Conservation (phyloP, 2,329 filamentous ascomycete genomes). For the Ceratocystis eucalypticola region DNA sequence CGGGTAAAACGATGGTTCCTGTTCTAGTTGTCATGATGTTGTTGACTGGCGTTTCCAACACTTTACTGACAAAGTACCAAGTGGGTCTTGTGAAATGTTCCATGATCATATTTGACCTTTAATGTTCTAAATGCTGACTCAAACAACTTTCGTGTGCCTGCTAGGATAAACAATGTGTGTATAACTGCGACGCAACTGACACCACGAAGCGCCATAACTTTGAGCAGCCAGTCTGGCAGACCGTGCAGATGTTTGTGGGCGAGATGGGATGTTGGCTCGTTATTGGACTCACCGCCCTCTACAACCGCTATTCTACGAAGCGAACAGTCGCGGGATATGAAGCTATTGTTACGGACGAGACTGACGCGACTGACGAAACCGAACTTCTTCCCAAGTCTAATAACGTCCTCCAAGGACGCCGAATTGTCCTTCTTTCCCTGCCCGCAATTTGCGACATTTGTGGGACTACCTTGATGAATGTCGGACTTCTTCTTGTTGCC, state of each 20-base stretch:
- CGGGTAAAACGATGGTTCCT: slow-evolving; percentile 57
- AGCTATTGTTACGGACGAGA: slow-evolving; percentile 40
- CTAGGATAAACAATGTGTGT: slow-evolving; percentile 91
- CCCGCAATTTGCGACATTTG: slow-evolving; percentile 89
- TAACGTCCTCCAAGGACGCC: slow-evolving; percentile 55
- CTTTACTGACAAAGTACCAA: slow-evolving; percentile 91
- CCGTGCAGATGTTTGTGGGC: slow-evolving; percentile 94
- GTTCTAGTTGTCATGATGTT: slow-evolving; percentile 94
- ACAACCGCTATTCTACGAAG: slow-evolving; percentile 40
- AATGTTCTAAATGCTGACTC: neutral
- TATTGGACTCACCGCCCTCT: slow-evolving; percentile 55
- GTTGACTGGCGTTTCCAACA: slow-evolving; percentile 91
- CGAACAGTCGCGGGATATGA: slow-evolving; percentile 46
- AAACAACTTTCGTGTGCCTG: neutral
- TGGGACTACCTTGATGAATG: slow-evolving; percentile 95
- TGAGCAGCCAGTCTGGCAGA: slow-evolving; percentile 92
- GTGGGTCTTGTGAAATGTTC: slow-evolving; percentile 33
- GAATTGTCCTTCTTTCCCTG: slow-evolving; percentile 61
- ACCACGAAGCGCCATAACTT: slow-evolving; percentile 57
- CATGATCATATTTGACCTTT: neutral
- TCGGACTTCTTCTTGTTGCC: slow-evolving; percentile 81
- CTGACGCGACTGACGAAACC: slow-evolving; percentile 30
- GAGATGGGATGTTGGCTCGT: slow-evolving; percentile 96
- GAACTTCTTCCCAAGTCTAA: slow-evolving; percentile 35
- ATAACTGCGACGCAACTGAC: slow-evolving; percentile 64